phyloP scores from a whole-genome alignment of 2,329 filamentous ascomycete species.

The Colletotrichum limetticola region DNA sequence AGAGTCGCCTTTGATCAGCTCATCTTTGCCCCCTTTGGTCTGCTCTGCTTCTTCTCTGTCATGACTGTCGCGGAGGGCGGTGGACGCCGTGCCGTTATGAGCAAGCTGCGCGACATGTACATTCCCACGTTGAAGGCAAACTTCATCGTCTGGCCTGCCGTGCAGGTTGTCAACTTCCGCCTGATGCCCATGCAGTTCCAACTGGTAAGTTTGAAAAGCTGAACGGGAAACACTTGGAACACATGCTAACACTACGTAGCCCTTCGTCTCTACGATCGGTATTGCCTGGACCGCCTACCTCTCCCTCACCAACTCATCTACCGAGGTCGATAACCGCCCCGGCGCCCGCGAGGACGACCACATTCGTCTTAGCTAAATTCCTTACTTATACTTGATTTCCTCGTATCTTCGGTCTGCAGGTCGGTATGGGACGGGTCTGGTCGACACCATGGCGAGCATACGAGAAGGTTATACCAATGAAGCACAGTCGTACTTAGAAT shows the following conservation, averaged over 20 bases:
- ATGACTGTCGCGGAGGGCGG: constrained; percentile 98
- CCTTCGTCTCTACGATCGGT: constrained; percentile 94
- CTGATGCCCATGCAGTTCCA: constrained; percentile 96
- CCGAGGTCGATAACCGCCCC: constrained; percentile 63
- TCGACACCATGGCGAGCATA: constrained; percentile 4
- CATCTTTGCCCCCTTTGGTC: constrained; percentile 88
- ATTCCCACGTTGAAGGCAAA: constrained; percentile 95
- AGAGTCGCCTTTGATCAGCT: constrained; percentile 93
- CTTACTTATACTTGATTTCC: not conserved
- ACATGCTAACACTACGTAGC: constrained; percentile 61
- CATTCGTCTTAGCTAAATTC: constrained; percentile 47
- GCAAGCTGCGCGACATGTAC: constrained; percentile 95
- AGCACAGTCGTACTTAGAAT: not conserved
- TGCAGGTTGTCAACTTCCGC: constrained; percentile 97
- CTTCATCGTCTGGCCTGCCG: constrained; percentile 92
- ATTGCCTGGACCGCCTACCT: constrained; percentile 99
- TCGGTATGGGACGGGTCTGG: constrained; percentile 1
- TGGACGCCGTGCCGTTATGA: constrained; percentile 78
- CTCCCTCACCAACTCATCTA: constrained; percentile 88
- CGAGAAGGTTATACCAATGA: not conserved
- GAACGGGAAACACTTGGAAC: not conserved
- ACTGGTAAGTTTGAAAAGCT: constrained; percentile 72
- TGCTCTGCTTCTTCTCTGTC: constrained; percentile 90
- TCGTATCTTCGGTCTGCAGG: not conserved
- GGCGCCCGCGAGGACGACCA: constrained; percentile 41